These are phyloP conservation scores for Suhomyces bribrorum DNA, from an alignment of 1,139 yeast species.

Conservation along the genomic window DNA sequence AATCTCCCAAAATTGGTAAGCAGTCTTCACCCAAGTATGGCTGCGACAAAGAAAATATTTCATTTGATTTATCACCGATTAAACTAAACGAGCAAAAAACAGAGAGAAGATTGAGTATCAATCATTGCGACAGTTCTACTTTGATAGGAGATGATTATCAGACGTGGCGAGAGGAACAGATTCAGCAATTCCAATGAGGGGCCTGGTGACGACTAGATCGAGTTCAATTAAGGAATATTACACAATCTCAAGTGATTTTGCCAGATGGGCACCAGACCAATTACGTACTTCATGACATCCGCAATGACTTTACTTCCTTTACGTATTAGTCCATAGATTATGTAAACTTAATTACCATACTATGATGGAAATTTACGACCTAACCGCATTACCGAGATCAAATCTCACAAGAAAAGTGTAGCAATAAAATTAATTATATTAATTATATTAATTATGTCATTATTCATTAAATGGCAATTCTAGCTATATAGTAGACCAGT, in stretches of 20 bases:
- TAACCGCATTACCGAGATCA: too few relatives aligned
- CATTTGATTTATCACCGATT: slow-evolving; percentile 25
- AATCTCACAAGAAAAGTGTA: too few relatives aligned
- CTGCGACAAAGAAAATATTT: slow-evolving; percentile 10
- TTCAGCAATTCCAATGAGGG: slow-evolving; percentile 28
- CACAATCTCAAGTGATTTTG: too few relatives aligned
- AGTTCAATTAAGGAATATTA: too few relatives aligned
- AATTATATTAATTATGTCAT: not conserved
- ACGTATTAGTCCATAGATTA: not conserved
- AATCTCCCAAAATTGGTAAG: slow-evolving; percentile 1
- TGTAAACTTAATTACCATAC: not conserved
- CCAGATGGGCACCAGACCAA: too few relatives aligned
- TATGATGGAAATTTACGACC: too few relatives aligned
- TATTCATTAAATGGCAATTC: not conserved
- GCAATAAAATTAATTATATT: too few relatives aligned
- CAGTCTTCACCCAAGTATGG: slow-evolving; percentile 10
- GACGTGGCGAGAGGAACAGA: slow-evolving; percentile 43
- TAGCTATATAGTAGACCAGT: too few relatives aligned
- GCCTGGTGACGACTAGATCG: not conserved
- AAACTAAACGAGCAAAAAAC: slow-evolving; percentile 17
- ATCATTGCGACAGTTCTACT: slow-evolving; percentile 39
- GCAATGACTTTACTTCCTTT: not conserved
- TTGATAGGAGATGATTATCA: slow-evolving; percentile 45
- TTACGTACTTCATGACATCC: not conserved
- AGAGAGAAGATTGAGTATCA: slow-evolving; percentile 21